phyloP scores from a whole-genome alignment of 140 eudicot species.

The Anethum foeniculum region DNA sequence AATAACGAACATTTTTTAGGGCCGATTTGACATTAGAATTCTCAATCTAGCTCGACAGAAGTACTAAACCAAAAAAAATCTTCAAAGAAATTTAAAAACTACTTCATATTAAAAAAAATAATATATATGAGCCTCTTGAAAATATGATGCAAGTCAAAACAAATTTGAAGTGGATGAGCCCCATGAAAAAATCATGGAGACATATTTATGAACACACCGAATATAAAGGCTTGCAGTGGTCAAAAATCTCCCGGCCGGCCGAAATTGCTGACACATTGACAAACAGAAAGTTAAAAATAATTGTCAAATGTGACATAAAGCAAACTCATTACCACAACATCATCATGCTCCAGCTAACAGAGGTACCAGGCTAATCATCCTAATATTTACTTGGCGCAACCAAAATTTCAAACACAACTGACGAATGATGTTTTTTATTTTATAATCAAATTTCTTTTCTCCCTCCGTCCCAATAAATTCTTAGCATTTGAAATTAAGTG shows the following conservation, averaged over 20 bases:
- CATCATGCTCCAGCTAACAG: background rate
- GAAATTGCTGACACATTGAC: conserved; percentile 1
- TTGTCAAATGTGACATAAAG: conserved; percentile 6
- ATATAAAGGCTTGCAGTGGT: background rate
- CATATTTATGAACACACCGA: background rate
- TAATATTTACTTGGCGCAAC: background rate
- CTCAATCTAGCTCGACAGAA: too few relatives aligned
- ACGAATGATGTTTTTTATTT: background rate
- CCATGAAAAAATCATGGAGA: background rate
- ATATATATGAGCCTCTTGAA: too few relatives aligned
- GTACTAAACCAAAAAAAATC: too few relatives aligned
- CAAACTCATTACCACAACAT: background rate
- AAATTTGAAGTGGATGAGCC: background rate
- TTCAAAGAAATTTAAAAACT: too few relatives aligned
- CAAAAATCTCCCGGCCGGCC: background rate
- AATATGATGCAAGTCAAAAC: background rate
- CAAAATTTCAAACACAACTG: background rate
- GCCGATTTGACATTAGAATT: too few relatives aligned
- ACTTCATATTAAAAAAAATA: too few relatives aligned
- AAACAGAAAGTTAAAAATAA: background rate
- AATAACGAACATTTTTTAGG: too few relatives aligned
- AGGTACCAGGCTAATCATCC: background rate
- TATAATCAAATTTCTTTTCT: background rate
- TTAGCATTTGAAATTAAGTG: too few relatives aligned
- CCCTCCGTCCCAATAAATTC: too few relatives aligned